A percentile compares a stretch with the other conserved stretches of the same genome.
These are phyloP conservation scores for Hortiboletus flavorubellus DNA, from an alignment of 768 basidiomycete species.

Conservation along the genomic window DNA sequence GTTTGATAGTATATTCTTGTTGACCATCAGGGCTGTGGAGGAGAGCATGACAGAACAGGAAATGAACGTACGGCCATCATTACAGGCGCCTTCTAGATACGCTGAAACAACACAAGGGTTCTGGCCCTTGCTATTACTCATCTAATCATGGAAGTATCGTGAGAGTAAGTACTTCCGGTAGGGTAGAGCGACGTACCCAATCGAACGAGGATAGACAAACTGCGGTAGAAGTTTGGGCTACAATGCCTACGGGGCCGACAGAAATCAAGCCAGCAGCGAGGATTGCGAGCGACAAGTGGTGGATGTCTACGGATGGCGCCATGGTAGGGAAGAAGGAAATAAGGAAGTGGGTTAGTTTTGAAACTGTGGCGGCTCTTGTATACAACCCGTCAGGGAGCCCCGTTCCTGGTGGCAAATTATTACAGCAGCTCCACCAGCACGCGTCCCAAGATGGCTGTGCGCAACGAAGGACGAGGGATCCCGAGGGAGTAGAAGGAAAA, in stretches of 20 bases:
- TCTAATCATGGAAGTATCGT: constrained; percentile 13
- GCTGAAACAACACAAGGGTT: constrained; percentile 47
- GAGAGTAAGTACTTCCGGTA: background rate
- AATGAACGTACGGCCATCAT: constrained; percentile 37
- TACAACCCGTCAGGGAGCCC: background rate
- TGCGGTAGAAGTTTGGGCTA: constrained; percentile 25
- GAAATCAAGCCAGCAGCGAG: constrained; percentile 17
- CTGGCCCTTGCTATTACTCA: constrained; percentile 43
- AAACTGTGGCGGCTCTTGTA: background rate
- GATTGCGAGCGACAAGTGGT: constrained; percentile 16
- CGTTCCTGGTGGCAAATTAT: constrained; percentile 14
- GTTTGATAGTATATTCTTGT: constrained; percentile 38
- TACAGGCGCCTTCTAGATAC: constrained; percentile 42
- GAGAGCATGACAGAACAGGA: constrained; percentile 2
- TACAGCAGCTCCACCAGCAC: background rate
- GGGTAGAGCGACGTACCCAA: constrained; percentile 25
- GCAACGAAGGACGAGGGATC: background rate
- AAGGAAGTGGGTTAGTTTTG: background rate
- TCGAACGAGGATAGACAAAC: constrained; percentile 18
- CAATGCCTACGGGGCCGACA: constrained; percentile 8
- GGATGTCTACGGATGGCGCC: background rate
- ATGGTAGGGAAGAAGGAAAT: constrained; percentile 4
- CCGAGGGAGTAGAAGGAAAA: background rate
- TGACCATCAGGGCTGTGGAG: constrained; percentile 1
- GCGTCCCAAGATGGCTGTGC: background rate